These are phyloP conservation scores for Selenicereus undatus DNA, from an alignment of 148 eudicot genomes.

Conservation along the genomic window DNA sequence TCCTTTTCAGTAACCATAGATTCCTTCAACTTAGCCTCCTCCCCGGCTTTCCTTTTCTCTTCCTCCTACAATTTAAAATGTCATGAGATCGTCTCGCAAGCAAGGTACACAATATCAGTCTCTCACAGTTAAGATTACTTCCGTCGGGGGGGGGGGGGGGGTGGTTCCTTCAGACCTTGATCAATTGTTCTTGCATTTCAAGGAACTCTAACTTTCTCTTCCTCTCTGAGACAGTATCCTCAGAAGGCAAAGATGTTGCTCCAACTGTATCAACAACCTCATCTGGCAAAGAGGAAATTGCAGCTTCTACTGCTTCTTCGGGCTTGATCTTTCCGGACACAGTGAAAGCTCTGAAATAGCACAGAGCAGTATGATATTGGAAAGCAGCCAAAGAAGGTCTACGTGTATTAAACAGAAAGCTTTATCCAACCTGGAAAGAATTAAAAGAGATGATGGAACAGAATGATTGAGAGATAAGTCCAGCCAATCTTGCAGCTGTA, in stretches of 20 bases:
- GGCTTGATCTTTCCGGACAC: slow-evolving; percentile 64
- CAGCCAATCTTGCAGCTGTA: slow-evolving; percentile 78
- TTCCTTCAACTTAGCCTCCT: slow-evolving; percentile 57
- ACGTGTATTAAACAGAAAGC: slow-evolving; percentile 1
- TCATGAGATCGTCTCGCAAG: slow-evolving; percentile 11
- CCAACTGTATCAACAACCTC: slow-evolving; percentile 78
- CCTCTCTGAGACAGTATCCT: slow-evolving; percentile 69
- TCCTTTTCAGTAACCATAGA: slow-evolving; percentile 47
- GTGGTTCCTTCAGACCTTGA: slow-evolving; percentile 44
- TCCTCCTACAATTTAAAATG: slow-evolving; percentile 39
- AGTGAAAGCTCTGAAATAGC: slow-evolving; percentile 57
- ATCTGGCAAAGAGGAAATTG: slow-evolving; percentile 77
- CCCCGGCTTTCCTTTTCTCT: slow-evolving; percentile 51
- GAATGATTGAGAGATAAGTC: slow-evolving; percentile 74
- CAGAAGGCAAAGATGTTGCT: slow-evolving; percentile 61
- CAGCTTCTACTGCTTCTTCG: slow-evolving; percentile 76
- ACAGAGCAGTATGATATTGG: slow-evolving; percentile 8
- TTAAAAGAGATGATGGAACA: slow-evolving; percentile 74
- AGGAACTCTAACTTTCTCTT: slow-evolving; percentile 79
- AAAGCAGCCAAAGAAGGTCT: slow-evolving; percentile 12
- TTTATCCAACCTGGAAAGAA: slow-evolving; percentile 59
- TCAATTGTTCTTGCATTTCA: slow-evolving; percentile 79
- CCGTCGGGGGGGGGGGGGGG: background rate
- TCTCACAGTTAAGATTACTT: background rate
- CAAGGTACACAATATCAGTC: slow-evolving; percentile 2